Base-by-base conservation (phyloP, 1,139 yeast genomes). In the Zygosaccharomyces pseudobailii region DNA sequence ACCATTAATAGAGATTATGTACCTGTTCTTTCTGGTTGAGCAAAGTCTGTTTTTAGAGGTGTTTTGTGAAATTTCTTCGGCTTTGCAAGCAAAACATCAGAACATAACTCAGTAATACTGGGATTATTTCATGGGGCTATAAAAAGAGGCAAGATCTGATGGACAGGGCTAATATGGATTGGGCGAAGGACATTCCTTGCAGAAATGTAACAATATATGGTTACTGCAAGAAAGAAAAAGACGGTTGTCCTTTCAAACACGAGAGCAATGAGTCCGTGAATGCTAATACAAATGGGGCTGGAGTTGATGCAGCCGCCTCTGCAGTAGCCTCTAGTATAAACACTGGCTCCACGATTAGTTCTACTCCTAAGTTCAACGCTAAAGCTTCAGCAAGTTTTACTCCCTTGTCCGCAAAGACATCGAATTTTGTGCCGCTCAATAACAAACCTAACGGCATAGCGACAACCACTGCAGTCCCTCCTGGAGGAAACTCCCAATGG, bases 191-290 rank as follows among this genome's bases (percentile, higher is more conserved):
- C 56, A 84, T 88, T 34, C 89, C 86, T 50, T 88, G 97, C 69
- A 78, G 92, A 65, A 88, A 88, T 63, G 82, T 88, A 49, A 78
- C 84, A 45, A 87, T 87, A 41, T 89, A 87, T 69, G 97, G 96
- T 7, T 87, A 78, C 60, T 89, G 97, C 72, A 87, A 87, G 66
- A 88, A 79, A 69, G 92, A 87, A 57, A 86, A 86, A 57, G 88
- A 87, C 61, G 96, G 96, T 19, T 88, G 96, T 65, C 86, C 85
- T 3, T 88, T 87, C 64, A 81, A 80, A 47, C 96, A 88, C 51
- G 62, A 60, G 36, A 55, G 53, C 36, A 56, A 55, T 28, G 55
- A 48, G 23, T 32, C 48, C 40, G 42, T 49, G 43, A 51, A 43
- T 38, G 41, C 23, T 2, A 28, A 13, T 4, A 30, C 19, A 13